phyloP scores from a whole-genome alignment of 192 early-diverging fungal genomes.

The Coemansia sp. region DNA sequence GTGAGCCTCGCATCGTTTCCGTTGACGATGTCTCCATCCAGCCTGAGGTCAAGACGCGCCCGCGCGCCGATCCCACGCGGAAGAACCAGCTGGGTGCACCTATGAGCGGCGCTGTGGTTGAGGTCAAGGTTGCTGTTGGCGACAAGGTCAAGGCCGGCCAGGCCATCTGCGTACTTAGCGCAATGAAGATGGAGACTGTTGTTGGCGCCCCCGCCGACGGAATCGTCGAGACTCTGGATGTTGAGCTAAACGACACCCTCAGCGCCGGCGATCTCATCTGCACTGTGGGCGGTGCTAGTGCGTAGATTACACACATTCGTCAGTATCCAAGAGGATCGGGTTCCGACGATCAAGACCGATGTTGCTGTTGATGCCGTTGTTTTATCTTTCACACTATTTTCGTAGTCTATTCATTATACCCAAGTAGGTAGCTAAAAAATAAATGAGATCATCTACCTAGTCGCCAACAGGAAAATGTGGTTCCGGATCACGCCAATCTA shows the following conservation, averaged over 20 bases:
- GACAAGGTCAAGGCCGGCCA: conserved; percentile 84
- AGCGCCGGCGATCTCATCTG: conserved; percentile 81
- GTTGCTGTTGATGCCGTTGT: not conserved
- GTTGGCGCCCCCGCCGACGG: conserved; percentile 79
- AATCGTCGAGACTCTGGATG: conserved; percentile 69
- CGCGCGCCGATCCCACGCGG: conserved; percentile 72
- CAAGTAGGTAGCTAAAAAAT: too few species aligned
- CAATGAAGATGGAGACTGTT: conserved; percentile 99
- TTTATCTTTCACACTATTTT: conserved; percentile 13
- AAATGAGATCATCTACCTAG: too few species aligned
- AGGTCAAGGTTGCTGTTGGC: conserved; percentile 84
- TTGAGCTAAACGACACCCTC: conserved; percentile 76
- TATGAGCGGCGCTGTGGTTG: conserved; percentile 96
- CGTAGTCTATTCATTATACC: too few species aligned
- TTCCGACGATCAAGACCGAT: too few species aligned
- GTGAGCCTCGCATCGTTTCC: conserved; percentile 86
- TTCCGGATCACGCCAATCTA: not conserved
- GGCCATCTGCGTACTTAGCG: conserved; percentile 86
- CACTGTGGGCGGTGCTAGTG: conserved; percentile 16
- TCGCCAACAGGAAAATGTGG: too few species aligned
- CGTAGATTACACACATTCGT: too few species aligned
- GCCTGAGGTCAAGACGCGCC: conserved; percentile 63
- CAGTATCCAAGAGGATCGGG: too few species aligned
- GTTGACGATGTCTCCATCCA: conserved; percentile 65
- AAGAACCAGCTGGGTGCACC: conserved; percentile 88